Evolutionary conservation across 83 land plant genomes (phyloP).

Genomic region (Diphasiastrum complanatum): DNA sequence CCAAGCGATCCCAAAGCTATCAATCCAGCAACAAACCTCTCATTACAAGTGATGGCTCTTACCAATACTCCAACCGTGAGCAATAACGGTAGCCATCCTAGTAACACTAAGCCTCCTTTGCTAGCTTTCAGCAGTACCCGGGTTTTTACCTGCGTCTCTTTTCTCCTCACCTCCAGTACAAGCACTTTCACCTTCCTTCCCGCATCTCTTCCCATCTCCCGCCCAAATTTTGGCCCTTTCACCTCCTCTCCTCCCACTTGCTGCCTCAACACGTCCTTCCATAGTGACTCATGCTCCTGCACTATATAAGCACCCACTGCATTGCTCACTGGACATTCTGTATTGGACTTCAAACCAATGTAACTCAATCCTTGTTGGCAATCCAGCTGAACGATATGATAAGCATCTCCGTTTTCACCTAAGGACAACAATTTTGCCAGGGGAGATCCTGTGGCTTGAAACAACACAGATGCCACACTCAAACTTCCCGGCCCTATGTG

Average conservation of each 20-base stretch:
- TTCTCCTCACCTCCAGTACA: background rate
- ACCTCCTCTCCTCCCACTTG: too few species aligned
- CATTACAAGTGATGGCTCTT: background rate
- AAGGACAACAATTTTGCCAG: conserved; percentile 4
- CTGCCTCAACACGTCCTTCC: background rate
- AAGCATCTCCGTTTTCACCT: background rate
- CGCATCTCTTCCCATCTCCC: conserved; percentile 1
- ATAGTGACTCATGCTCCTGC: conserved; percentile 2
- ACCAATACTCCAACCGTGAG: background rate
- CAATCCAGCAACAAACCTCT: conserved; percentile 7
- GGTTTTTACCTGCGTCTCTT: background rate
- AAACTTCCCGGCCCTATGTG: conserved; percentile 17
- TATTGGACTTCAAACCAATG: conserved; percentile 4
- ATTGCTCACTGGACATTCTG: conserved; percentile 9
- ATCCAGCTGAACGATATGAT: conserved; percentile 1
- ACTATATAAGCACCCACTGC: conserved; percentile 7
- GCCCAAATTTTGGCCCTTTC: too few species aligned
- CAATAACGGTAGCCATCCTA: conserved; percentile 10
- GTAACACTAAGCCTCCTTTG: background rate
- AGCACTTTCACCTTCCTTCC: conserved; percentile 3
- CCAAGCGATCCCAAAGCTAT: conserved; percentile 7
- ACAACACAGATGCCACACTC: background rate
- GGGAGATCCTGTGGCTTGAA: conserved; percentile 3
- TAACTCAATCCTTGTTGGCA: conserved; percentile 10
- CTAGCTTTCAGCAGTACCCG: conserved; percentile 1